Conservation (phyloP, 2,329 filamentous ascomycete genomes). For the Aureobasidium sp. region DNA sequence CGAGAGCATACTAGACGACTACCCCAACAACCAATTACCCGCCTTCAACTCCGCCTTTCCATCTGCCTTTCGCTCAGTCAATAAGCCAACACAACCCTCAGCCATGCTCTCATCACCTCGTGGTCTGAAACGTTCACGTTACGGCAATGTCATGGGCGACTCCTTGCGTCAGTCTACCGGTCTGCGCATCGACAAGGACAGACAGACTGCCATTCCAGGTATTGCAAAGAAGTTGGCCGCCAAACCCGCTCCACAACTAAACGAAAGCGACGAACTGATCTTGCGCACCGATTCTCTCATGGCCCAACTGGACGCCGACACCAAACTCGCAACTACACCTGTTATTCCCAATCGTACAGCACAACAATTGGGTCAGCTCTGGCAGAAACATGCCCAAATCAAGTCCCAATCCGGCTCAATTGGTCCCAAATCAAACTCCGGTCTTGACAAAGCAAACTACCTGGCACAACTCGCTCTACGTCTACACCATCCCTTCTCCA, state of each 20-base stretch:
- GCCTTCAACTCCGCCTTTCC: slow-evolving; percentile 5
- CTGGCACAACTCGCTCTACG: slow-evolving; percentile 71
- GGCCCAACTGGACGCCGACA: slow-evolving; percentile 30
- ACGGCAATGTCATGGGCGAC: slow-evolving; percentile 26
- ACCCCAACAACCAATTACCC: background rate
- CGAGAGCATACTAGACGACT: slow-evolving; percentile 8
- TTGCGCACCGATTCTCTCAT: slow-evolving; percentile 69
- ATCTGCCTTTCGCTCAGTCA: slow-evolving; percentile 1
- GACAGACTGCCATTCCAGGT: slow-evolving; percentile 45
- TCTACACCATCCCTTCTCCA: slow-evolving; percentile 63
- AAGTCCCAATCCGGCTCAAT: slow-evolving; percentile 27
- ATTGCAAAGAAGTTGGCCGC: slow-evolving; percentile 65
- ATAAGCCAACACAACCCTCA: background rate
- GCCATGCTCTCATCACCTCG: slow-evolving; percentile 23
- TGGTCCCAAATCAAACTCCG: slow-evolving; percentile 47
- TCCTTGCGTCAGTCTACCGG: slow-evolving; percentile 16
- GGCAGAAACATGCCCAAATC: slow-evolving; percentile 22
- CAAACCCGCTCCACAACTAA: slow-evolving; percentile 50
- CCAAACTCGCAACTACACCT: slow-evolving; percentile 28
- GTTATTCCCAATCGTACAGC: slow-evolving; percentile 27
- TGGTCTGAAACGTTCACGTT: slow-evolving; percentile 34
- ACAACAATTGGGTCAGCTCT: slow-evolving; percentile 24
- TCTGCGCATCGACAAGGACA: slow-evolving; percentile 10
- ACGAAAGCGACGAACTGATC: slow-evolving; percentile 65
- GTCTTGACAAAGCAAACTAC: slow-evolving; percentile 67